These are phyloP conservation scores for Solanum lignicaule DNA, from an alignment of 257 asterid species.

Conservation along the genomic window DNA sequence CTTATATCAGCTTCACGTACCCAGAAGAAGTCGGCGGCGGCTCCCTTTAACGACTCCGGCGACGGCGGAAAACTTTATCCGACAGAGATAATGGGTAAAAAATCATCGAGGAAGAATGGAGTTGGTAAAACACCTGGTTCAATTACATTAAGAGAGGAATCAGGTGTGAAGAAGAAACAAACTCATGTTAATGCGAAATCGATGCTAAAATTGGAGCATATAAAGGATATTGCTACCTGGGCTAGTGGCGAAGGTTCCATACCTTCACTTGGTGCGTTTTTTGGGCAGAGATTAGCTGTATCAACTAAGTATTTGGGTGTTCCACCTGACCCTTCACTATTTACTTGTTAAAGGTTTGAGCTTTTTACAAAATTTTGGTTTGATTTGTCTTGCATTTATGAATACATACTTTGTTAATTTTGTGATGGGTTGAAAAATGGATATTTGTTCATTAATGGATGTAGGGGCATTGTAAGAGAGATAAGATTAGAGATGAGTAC, in stretches of 20 bases:
- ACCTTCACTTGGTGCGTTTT: constrained; percentile 52
- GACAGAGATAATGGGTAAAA: constrained; percentile 4
- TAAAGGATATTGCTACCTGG: constrained; percentile 56
- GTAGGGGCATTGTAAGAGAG: background rate
- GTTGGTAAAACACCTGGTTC: constrained; percentile 14
- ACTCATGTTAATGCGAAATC: constrained; percentile 33
- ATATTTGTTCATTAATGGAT: background rate
- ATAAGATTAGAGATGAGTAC: background rate
- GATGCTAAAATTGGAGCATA: constrained; percentile 59
- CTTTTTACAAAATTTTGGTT: no score
- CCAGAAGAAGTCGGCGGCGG: background rate
- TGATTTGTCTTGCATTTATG: background rate
- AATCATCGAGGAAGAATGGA: constrained; percentile 3
- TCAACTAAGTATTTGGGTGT: constrained; percentile 40
- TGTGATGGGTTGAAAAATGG: background rate
- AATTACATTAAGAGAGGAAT: constrained; percentile 35
- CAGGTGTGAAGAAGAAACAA: constrained; percentile 41
- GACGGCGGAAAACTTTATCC: background rate
- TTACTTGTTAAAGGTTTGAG: constrained; percentile 58
- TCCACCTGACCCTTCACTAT: constrained; percentile 39
- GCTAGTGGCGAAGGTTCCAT: constrained; percentile 31
- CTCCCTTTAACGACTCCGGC: background rate
- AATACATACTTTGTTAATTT: background rate
- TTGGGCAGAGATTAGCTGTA: constrained; percentile 58
- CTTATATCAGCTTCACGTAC: background rate